Evolutionary conservation across 768 basidiomycete species (phyloP), one percentile per base, ranked within the genome.

Genomic region (Plicaturopsis crispa): DNA sequence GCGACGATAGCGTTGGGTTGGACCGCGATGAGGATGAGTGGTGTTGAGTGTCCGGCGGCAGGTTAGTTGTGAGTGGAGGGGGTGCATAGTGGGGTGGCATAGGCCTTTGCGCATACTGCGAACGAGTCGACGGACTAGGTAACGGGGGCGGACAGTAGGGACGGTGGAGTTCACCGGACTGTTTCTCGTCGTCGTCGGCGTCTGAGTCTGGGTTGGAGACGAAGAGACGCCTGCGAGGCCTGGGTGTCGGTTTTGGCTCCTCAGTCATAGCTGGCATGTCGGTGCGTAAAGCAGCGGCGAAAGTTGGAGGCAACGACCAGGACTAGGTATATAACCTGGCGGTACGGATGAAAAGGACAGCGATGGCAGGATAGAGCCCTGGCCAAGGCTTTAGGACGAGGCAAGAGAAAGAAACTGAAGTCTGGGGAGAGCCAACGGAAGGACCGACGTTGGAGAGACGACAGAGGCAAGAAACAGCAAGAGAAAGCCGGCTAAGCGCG

Each of bases 121-220:
- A 49, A 35, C 61, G 46, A 39, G 48, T 46, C 42, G 61, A 43
- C 38, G 56, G 48, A 46, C 56, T 45, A n/a, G 48, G 54, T 59
- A 57, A 36, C 41, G 33, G 21, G 37, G 31, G 41, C 45, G 46
- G 52, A 48, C 47, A 53, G 51, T 44, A 39, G 52, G 38, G 11
- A 12, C 35, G 38, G 8, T 35, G 39, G 18, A 7, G 36, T 31
- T 44, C 33, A 33, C 33, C 43, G 45, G 28, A 41, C 20, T n/a
- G 44, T 31, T 40, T 33, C 21, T 6, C 41, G 34, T 45, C 61
- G 40, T 62, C 63, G 39, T 65, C 62, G 30, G 65, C 61, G 50
- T 68, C 76, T 16, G 73, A 68, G 50, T 71, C 65, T 2, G 78
- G 80, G 52, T 84, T 84, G 43, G 72, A 67, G 46, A 85, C 67